Conservation (phyloP, 495 filamentous ascomycete species). For the Penicillium parvum region DNA sequence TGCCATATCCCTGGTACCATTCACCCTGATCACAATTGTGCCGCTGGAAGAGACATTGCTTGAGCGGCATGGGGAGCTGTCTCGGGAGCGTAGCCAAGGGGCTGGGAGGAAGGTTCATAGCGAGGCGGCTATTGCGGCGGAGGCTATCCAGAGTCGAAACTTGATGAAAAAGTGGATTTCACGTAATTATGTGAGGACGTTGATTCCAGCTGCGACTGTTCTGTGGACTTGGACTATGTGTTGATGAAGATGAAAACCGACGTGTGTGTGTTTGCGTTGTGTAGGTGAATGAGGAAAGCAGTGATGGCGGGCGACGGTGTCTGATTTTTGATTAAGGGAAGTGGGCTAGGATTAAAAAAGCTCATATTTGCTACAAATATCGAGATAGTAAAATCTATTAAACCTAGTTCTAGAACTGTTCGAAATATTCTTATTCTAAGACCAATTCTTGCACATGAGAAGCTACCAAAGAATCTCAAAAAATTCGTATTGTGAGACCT, state of each 20-base stretch:
- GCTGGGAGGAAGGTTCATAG: neutral
- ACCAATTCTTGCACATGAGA: no score
- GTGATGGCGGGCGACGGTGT: no score
- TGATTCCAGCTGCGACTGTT: neutral
- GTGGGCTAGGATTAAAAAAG: no score
- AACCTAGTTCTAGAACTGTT: no score
- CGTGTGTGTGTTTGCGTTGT: no score
- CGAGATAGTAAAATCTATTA: no score
- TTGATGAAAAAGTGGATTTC: conserved; percentile 3
- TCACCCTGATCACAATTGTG: conserved; percentile 1
- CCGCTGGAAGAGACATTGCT: conserved; percentile 1
- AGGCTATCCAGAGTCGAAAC: neutral
- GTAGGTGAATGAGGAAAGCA: no score
- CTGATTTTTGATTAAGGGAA: no score
- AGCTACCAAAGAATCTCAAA: neutral
- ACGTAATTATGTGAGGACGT: neutral
- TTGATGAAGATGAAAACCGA: neutral
- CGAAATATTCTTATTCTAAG: no score
- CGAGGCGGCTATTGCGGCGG: neutral
- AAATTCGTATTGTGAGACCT: neutral
- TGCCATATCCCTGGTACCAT: conserved; percentile 1
- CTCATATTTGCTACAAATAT: no score
- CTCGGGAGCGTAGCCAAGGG: neutral
- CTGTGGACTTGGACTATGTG: conserved; percentile 2
- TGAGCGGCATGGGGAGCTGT: neutral